phyloP scores from a whole-genome alignment of 768 basidiomycete genomes.

The Chalciporus piperatus region DNA sequence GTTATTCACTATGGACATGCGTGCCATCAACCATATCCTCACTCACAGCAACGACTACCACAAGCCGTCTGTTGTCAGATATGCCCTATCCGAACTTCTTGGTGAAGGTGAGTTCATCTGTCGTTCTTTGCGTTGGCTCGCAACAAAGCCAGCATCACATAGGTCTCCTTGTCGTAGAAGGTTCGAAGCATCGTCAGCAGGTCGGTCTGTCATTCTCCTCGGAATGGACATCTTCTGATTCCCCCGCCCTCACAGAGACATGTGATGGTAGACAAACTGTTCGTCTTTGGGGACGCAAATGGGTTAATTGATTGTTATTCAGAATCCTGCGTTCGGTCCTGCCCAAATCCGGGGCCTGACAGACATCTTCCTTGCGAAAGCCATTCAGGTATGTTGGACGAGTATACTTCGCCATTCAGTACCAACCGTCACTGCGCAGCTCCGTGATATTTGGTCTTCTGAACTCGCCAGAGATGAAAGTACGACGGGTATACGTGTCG shows the following conservation, averaged over 20 bases:
- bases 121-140: neutral
- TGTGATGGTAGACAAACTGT: slow-evolving; percentile 23
- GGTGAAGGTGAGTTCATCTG: slow-evolving; percentile 31
- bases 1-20: slow-evolving; percentile 57
- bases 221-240: neutral
- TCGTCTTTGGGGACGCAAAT: no score
- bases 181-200: slow-evolving; percentile 36
- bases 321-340: slow-evolving; percentile 66
- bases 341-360: slow-evolving; percentile 56
- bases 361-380: slow-evolving; percentile 55
- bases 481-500: slow-evolving; percentile 12
- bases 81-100: slow-evolving; percentile 40
- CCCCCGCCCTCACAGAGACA: slow-evolving; percentile 7
- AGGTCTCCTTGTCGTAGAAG: slow-evolving; percentile 9
- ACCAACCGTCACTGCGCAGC: slow-evolving; percentile 22
- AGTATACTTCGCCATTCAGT: neutral
- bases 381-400: slow-evolving; percentile 38
- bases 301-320: neutral
- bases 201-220: slow-evolving; percentile 12
- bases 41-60: slow-evolving; percentile 53
- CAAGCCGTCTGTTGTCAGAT: slow-evolving; percentile 46
- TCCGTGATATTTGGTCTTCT: slow-evolving; percentile 43
- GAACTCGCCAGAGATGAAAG: slow-evolving; percentile 22
- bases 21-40: slow-evolving; percentile 64
- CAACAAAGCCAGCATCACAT: no score